Base-by-base conservation (phyloP, 208 protist genomes). In the Entamoeba invadens region DNA sequence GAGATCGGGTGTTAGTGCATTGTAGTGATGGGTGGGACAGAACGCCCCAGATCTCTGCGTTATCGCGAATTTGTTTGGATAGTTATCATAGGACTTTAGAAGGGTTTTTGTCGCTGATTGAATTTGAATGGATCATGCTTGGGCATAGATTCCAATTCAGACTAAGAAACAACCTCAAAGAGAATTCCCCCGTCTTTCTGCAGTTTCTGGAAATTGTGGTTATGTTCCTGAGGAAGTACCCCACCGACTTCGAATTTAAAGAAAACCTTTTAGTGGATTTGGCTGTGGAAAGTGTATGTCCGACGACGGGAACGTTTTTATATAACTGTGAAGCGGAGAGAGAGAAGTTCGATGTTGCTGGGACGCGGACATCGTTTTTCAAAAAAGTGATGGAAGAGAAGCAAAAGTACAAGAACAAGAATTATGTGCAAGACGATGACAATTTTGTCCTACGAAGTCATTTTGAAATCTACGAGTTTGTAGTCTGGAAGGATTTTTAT, bases 251-350 rank as follows among this genome's bases (percentile, higher is more conserved):
- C 45, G 92, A 91, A 14, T 96, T 72, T 91, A 96, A 91, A 16
- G 94, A 96, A n/a, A 68, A 68, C 18, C 96, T 98, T 25, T 95
- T 98, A 8, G 94, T 96, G 38, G 95, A 95, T 45, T 96, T 99
- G 21, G 95, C 96, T 14, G 96, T 98, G 50, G 95, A 96, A 38
- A 94, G 97, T 35, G 97, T 98, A 94, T 95, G 95, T 38, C 97
- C 97, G 93, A 91, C 96, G 46, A 97, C 95, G 92, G 96, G 96
- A 16, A 97, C 96, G 0, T 97, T 97, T 91, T 94, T 97, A 2
- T 96, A 45, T 42, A 96, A 96, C 16, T 77, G 57, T 77, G 57
- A 77, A 77, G 35, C 21, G 35, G 57, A 77, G 35, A 4, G 57
- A 77, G 35, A 31, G 18, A 77, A 77, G 35, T 77, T 38, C 35